Conservation (phyloP, 2,329 filamentous ascomycete species). For the Arthrocladium fulminans region DNA sequence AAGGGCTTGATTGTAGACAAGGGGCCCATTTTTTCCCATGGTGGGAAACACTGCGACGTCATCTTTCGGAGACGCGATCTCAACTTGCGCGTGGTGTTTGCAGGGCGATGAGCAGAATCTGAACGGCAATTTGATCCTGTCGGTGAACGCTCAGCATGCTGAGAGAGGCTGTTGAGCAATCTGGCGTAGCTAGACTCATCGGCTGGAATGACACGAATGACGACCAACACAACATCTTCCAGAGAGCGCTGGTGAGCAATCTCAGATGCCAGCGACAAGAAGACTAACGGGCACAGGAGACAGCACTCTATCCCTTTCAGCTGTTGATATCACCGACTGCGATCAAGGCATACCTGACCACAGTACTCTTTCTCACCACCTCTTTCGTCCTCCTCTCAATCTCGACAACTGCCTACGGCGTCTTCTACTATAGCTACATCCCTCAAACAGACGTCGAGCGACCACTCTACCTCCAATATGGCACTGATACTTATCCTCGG, state of each 20-base stretch:
- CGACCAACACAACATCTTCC: slow-evolving; percentile 10
- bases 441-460: slow-evolving; percentile 55
- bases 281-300: slow-evolving; percentile 35
- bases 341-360: slow-evolving; percentile 56
- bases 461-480: slow-evolving; percentile 56
- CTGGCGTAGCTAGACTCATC: slow-evolving; percentile 2
- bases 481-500: slow-evolving; percentile 38
- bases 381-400: slow-evolving; percentile 48
- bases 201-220: slow-evolving; percentile 7
- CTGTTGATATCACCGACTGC: slow-evolving; percentile 52
- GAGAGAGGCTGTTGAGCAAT: slow-evolving; percentile 1
- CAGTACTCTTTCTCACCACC: slow-evolving; percentile 44
- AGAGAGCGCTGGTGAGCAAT: slow-evolving; percentile 17
- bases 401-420: slow-evolving; percentile 52
- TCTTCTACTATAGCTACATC: slow-evolving; percentile 62
- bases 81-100: no score
- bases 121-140: no score
- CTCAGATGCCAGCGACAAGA: background rate
- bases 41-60: no score
- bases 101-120: no score
- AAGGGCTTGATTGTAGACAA: no score
- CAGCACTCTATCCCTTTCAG: slow-evolving; percentile 45
- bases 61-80: no score
- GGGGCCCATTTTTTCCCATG: no score
- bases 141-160: background rate